phyloP scores from a whole-genome alignment of 2,329 filamentous ascomycete genomes.

The Aspergillus sp. region DNA sequence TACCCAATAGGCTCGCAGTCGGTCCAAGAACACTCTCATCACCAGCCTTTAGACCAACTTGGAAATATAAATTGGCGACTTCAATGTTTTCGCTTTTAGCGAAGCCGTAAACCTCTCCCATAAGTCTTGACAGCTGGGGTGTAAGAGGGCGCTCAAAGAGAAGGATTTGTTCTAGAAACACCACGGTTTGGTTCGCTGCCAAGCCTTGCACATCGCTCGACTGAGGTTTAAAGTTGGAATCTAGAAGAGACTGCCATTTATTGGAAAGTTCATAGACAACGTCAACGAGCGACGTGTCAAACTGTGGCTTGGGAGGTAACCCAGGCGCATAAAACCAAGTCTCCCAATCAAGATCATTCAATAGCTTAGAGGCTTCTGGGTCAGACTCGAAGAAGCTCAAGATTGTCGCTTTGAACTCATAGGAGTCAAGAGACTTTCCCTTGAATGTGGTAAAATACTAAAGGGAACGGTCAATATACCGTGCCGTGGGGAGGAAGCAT shows the following conservation, averaged over 20 bases:
- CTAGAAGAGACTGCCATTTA: slow-evolving; percentile 64
- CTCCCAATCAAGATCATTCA: slow-evolving; percentile 79
- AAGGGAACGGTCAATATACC: slow-evolving; percentile 3
- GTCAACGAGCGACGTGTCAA: slow-evolving; percentile 83
- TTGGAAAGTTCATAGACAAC: slow-evolving; percentile 76
- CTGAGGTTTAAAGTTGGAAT: slow-evolving; percentile 54
- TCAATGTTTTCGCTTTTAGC: slow-evolving; percentile 78
- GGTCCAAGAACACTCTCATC: slow-evolving; percentile 65
- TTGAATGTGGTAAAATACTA: slow-evolving; percentile 81
- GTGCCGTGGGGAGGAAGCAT: background rate
- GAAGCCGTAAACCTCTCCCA: slow-evolving; percentile 73
- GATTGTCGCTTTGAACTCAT: slow-evolving; percentile 87
- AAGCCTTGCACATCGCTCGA: slow-evolving; percentile 67
- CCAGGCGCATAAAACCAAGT: slow-evolving; percentile 84
- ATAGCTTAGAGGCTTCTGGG: slow-evolving; percentile 55
- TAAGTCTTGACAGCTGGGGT: slow-evolving; percentile 60
- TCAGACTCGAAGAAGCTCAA: slow-evolving; percentile 77
- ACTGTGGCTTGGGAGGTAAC: slow-evolving; percentile 81
- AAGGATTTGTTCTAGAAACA: slow-evolving; percentile 80
- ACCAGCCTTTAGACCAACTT: slow-evolving; percentile 70
- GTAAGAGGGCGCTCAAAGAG: slow-evolving; percentile 61
- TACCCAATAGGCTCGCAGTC: slow-evolving; percentile 69
- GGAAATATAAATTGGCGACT: slow-evolving; percentile 73
- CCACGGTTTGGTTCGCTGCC: slow-evolving; percentile 82
- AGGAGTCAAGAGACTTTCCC: slow-evolving; percentile 83